Evolutionary conservation across 139 green algal genomes (phyloP).

Genomic region (Nannochloris sp.): DNA sequence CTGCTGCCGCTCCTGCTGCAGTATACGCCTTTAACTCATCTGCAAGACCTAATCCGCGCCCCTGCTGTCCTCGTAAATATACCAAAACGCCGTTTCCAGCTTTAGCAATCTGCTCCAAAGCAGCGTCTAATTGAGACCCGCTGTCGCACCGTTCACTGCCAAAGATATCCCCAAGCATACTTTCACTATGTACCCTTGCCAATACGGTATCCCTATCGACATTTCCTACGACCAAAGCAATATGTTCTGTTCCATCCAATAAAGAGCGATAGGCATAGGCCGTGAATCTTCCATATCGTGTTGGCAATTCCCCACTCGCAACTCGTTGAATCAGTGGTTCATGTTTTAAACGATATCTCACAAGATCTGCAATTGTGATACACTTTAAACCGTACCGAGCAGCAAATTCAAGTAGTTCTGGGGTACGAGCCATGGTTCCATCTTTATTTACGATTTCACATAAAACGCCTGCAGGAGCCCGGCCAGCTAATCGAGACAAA

Average conservation of each 20-base stretch:
- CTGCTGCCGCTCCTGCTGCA: not conserved
- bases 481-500: constrained; percentile 79
- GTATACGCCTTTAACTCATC: constrained; percentile 28
- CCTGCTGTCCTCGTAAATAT: constrained; percentile 41
- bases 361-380: constrained; percentile 89
- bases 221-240: constrained; percentile 48
- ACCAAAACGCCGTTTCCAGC: constrained; percentile 47
- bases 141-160: constrained; percentile 18
- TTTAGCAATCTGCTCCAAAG: constrained; percentile 30
- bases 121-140: constrained; percentile 32
- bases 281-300: constrained; percentile 35
- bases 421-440: constrained; percentile 80
- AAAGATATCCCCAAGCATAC: constrained; percentile 39
- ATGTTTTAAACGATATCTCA: constrained; percentile 51
- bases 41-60: constrained; percentile 18
- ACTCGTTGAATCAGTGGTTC: constrained; percentile 17
- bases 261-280: constrained; percentile 40
- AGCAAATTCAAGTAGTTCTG: constrained; percentile 72
- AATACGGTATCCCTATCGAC: constrained; percentile 8
- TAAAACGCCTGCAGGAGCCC: constrained; percentile 82
- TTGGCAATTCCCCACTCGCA: constrained; percentile 1
- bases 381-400: constrained; percentile 65
- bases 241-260: constrained; percentile 51
- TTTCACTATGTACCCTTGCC: constrained; percentile 32
- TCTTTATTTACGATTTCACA: constrained; percentile 90